A percentile compares a stretch with the other conserved stretches of the same genome.
These are phyloP conservation scores for Aphanomyces stellatus DNA, from an alignment of 352 stramenopile genomes.

Conservation along the genomic window DNA sequence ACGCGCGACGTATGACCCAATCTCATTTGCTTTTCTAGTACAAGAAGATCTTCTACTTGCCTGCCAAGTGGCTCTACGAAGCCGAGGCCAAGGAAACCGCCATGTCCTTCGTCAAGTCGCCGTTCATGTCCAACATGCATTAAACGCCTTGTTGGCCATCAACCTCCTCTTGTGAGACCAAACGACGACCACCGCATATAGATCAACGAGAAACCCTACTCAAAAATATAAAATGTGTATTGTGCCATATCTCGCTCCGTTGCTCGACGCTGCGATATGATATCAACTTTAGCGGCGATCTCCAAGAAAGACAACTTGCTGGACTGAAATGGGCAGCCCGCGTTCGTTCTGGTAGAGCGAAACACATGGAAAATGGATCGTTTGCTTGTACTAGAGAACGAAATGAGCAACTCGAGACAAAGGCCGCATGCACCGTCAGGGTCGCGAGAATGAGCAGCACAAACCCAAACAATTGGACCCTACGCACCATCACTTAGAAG, in stretches of 20 bases:
- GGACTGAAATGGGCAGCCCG: constrained; percentile 8
- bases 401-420: neutral
- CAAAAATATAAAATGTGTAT: too few species aligned
- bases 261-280: neutral
- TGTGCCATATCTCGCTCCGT: neutral
- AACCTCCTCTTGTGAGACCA: too few species aligned
- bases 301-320: neutral
- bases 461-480: constrained; percentile 20
- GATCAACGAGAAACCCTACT: too few species aligned
- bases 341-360: constrained; percentile 17
- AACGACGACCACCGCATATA: too few species aligned
- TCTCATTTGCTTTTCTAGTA: constrained; percentile 34
- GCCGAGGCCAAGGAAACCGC: constrained; percentile 35
- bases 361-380: constrained; percentile 17
- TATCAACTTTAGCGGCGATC: neutral
- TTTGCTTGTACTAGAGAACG: constrained; percentile 21
- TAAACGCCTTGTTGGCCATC: too few species aligned
- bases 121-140: constrained; percentile 69
- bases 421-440: constrained; percentile 1
- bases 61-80: constrained; percentile 37
- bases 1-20: constrained; percentile 24
- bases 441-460: constrained; percentile 16
- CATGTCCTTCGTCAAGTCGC: constrained; percentile 42
- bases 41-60: constrained; percentile 67
- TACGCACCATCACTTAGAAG: too few species aligned